phyloP scores from a whole-genome alignment of 352 stramenopile genomes.

The Phytophthora ramorum region DNA sequence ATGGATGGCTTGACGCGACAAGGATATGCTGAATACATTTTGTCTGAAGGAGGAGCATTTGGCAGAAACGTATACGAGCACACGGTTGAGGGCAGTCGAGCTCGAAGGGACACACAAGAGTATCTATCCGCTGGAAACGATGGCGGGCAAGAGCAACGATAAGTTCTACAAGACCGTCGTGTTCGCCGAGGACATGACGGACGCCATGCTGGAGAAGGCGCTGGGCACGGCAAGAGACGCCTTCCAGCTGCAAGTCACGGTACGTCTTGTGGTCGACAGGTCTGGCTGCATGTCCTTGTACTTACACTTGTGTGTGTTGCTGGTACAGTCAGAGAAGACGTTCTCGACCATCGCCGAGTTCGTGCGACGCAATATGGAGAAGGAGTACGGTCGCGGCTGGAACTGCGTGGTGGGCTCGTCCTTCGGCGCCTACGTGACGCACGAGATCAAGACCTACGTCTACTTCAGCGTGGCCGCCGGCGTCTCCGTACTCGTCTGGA shows the following conservation, averaged over 20 bases:
- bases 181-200: constrained; percentile 95
- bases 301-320: not conserved
- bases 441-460: constrained; percentile 97
- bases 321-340: constrained; percentile 85
- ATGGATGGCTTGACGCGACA: constrained; percentile 14
- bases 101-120: not conserved
- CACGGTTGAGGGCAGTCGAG: not conserved
- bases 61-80: not conserved
- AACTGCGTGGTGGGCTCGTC: constrained; percentile 93
- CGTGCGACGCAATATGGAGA: constrained; percentile 93
- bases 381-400: constrained; percentile 92
- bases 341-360: constrained; percentile 93
- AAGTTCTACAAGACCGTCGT: constrained; percentile 94
- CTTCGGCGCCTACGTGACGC: constrained; percentile 94
- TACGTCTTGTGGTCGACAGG: constrained; percentile 11
- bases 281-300: not conserved
- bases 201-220: constrained; percentile 94
- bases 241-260: constrained; percentile 91
- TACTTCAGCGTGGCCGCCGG: constrained; percentile 94
- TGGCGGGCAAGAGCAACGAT: constrained; percentile 76
- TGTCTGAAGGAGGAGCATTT: too few species aligned
- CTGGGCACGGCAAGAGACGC: constrained; percentile 90
- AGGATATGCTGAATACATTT: constrained; percentile 24
- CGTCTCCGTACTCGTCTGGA: constrained; percentile 94
- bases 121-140: constrained; percentile 14